Evolutionary conservation across 169 alveolate genomes (phyloP).

Genomic region (Plasmodium falciparum): DNA sequence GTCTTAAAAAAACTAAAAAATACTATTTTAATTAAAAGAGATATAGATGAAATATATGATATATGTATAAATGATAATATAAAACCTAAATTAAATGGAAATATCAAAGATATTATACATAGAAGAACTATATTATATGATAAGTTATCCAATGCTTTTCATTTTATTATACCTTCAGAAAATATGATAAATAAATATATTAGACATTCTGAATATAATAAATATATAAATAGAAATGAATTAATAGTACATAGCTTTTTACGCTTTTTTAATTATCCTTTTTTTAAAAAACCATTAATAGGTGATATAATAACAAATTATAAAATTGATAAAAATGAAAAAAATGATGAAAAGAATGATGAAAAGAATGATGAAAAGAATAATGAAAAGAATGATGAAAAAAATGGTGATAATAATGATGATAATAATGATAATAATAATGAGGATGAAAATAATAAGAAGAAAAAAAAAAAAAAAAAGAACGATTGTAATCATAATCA

Average conservation of each 20-base stretch:
- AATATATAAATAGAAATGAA: constrained; percentile 9
- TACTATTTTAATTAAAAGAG: constrained; percentile 18
- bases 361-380: too few relatives aligned
- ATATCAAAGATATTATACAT: constrained; percentile 19
- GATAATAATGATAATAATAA: too few relatives aligned
- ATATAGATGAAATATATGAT: constrained; percentile 21
- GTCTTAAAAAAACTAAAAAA: constrained; percentile 25
- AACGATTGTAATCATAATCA: too few relatives aligned
- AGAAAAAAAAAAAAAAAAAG: too few relatives aligned
- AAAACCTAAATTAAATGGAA: constrained; percentile 38
- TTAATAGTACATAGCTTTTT: constrained; percentile 33
- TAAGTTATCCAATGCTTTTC: constrained; percentile 15
- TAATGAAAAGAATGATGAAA: too few relatives aligned
- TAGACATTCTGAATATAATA: not conserved
- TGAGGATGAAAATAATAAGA: too few relatives aligned
- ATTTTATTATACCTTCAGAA: constrained; percentile 43
- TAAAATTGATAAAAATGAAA: too few relatives aligned
- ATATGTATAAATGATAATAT: constrained; percentile 43
- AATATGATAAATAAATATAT: constrained; percentile 6
- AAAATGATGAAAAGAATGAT: too few relatives aligned
- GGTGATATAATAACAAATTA: too few relatives aligned
- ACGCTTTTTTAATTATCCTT: constrained; percentile 19
- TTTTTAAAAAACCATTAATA: constrained; percentile 17
- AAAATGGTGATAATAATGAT: too few relatives aligned
- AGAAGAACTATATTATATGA: constrained; percentile 18